These are phyloP conservation scores for Penicillium lagena DNA, from an alignment of 495 filamentous ascomycete species.

Conservation along the genomic window DNA sequence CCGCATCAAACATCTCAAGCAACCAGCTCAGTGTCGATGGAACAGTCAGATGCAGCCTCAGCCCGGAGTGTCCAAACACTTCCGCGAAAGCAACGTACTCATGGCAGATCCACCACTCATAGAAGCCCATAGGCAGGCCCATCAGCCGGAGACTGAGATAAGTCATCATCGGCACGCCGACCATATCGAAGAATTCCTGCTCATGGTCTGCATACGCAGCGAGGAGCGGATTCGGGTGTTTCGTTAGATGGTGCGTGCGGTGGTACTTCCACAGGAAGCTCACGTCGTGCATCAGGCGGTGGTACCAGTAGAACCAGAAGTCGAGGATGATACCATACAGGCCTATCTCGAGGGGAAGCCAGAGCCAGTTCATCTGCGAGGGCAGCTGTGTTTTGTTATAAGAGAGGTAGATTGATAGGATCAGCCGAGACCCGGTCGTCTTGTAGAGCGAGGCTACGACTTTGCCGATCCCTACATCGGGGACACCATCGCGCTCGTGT, in stretches of 20 bases:
- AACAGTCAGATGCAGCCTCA: conserved; percentile 29
- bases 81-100: conserved; percentile 35
- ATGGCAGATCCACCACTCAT: conserved; percentile 41
- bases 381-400: conserved; percentile 17
- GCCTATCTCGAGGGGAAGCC: conserved; percentile 32
- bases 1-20: conserved; percentile 22
- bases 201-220: conserved; percentile 37
- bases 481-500: conserved; percentile 24
- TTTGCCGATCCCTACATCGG: conserved; percentile 22
- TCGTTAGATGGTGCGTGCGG: conserved; percentile 39
- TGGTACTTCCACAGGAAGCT: conserved; percentile 35
- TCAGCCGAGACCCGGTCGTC: conserved; percentile 24
- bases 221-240: conserved; percentile 36
- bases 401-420: conserved; percentile 19
- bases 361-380: conserved; percentile 41
- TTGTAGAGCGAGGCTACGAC: conserved; percentile 25
- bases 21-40: conserved; percentile 32
- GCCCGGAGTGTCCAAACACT: conserved; percentile 33
- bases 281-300: conserved; percentile 37
- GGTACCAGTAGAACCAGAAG: conserved; percentile 43
- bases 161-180: conserved; percentile 30
- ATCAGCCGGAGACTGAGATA: conserved; percentile 23
- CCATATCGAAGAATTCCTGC: conserved; percentile 41
- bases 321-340: conserved; percentile 37
- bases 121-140: conserved; percentile 35